These are phyloP conservation scores for Gloeophyllum trabeum DNA, from an alignment of 768 basidiomycete species.

Conservation along the genomic window DNA sequence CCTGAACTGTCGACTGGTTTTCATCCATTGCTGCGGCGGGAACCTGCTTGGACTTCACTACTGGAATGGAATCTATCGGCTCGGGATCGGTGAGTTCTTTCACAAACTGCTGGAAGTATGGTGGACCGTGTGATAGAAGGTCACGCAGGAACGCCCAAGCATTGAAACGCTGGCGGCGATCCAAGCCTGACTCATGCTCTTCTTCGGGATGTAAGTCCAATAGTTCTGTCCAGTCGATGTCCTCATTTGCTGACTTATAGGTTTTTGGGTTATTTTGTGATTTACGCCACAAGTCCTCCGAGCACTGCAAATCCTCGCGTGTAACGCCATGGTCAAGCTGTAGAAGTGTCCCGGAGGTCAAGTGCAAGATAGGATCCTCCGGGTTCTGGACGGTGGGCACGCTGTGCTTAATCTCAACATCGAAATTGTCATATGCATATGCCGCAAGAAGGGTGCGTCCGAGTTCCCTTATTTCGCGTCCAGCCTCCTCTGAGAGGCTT, in stretches of 20 bases:
- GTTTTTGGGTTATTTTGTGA: conserved; percentile 12
- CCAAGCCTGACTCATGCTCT: background rate
- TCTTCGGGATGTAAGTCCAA: conserved; percentile 1
- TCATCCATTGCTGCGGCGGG: conserved; percentile 13
- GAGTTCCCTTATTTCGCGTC: conserved; percentile 7
- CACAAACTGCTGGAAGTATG: background rate
- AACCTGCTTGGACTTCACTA: conserved; percentile 6
- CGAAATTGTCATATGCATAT: conserved; percentile 32
- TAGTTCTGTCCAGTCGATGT: background rate
- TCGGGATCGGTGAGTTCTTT: conserved; percentile 7
- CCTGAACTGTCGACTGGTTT: conserved; percentile 9
- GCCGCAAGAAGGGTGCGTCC: conserved; percentile 14
- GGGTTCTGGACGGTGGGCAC: conserved; percentile 19
- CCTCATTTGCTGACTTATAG: background rate
- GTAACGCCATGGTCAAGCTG: conserved; percentile 13
- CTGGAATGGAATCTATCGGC: conserved; percentile 5
- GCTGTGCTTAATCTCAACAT: conserved; percentile 21
- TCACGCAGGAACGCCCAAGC: conserved; percentile 10
- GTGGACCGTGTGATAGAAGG: background rate
- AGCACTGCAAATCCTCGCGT: conserved; percentile 18
- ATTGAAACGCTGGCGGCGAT: conserved; percentile 3
- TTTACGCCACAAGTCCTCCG: conserved; percentile 21
- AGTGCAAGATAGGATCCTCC: conserved; percentile 16
- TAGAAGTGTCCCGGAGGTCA: conserved; percentile 22
- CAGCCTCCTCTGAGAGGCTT: conserved; percentile 8